These are phyloP conservation scores for Pseudovirgaria hyperparasitica DNA, from an alignment of 2,329 filamentous ascomycete genomes.

Conservation along the genomic window DNA sequence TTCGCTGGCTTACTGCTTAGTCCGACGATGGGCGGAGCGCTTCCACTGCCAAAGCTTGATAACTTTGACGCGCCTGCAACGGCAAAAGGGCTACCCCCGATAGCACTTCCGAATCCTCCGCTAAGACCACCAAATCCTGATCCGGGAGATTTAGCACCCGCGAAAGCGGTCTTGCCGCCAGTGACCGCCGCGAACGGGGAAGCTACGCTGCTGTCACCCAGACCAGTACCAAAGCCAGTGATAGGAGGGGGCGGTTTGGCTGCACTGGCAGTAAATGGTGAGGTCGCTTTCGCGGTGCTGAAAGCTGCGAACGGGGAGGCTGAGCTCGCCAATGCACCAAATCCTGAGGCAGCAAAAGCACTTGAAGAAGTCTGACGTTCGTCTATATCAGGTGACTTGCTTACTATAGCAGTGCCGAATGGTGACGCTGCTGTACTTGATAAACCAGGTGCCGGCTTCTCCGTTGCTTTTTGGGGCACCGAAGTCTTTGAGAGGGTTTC, in stretches of 20 bases:
- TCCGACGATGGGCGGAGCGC: slow-evolving; percentile 32
- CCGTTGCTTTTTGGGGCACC: too few species aligned
- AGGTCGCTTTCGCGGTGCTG: slow-evolving; percentile 10
- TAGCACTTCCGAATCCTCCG: slow-evolving; percentile 15
- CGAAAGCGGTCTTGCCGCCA: slow-evolving; percentile 27
- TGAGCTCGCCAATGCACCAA: slow-evolving; percentile 29
- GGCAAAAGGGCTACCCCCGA: too few species aligned
- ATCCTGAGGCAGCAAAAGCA: slow-evolving; percentile 40
- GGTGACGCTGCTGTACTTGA: slow-evolving; percentile 35
- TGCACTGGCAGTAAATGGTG: slow-evolving; percentile 25
- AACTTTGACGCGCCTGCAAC: too few species aligned
- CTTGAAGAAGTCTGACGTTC: slow-evolving; percentile 27
- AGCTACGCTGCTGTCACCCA: slow-evolving; percentile 14
- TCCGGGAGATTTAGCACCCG: too few species aligned
- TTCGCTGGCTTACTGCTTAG: slow-evolving; percentile 49
- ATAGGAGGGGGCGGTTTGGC: slow-evolving; percentile 6
- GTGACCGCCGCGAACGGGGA: slow-evolving; percentile 11
- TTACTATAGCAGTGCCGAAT: slow-evolving; percentile 31
- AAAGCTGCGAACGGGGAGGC: slow-evolving; percentile 23
- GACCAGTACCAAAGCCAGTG: slow-evolving; percentile 12
- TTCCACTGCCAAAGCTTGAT: slow-evolving; percentile 57
- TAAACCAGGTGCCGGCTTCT: too few species aligned
- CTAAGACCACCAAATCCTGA: slow-evolving; percentile 26
- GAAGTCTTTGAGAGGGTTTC: not conserved
- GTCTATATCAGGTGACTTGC: slow-evolving; percentile 13